A percentile compares a stretch with the other conserved stretches of the same genome.
phyloP scores from a whole-genome alignment of 2,329 filamentous ascomycete genomes.

The Monosporascus sp. region DNA sequence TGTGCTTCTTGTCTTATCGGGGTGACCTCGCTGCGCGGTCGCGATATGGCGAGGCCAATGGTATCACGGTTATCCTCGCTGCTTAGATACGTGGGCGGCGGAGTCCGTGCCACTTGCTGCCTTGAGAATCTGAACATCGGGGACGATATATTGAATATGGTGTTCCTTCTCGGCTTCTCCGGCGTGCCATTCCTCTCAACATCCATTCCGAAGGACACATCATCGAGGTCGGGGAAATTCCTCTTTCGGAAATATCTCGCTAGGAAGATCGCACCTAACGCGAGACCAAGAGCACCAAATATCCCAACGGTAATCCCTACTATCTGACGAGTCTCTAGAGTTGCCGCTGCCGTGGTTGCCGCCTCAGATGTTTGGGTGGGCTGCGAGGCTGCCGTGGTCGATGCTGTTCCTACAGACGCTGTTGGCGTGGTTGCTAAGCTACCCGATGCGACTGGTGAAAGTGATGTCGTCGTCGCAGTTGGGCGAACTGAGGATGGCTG shows the following conservation, averaged over 20 bases:
- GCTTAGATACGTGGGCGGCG: conserved; percentile 7
- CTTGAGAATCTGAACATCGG: conserved; percentile 26
- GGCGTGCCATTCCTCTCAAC: conserved; percentile 30
- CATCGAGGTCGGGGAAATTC: conserved; percentile 29
- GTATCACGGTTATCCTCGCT: conserved; percentile 20
- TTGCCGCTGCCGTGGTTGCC: conserved; percentile 10
- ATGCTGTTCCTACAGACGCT: conserved; percentile 1
- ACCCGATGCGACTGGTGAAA: conserved; percentile 2
- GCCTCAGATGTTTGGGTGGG: conserved; percentile 1
- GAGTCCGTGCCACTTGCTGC: conserved; percentile 19
- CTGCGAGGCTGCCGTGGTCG: conserved; percentile 4
- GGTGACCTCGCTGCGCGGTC: conserved; percentile 22
- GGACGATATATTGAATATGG: conserved; percentile 36
- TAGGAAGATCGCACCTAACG: conserved; percentile 41
- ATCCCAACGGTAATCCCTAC: conserved; percentile 54
- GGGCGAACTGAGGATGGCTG: conserved; percentile 6
- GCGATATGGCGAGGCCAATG: conserved; percentile 42
- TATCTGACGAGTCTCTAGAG: conserved; percentile 41
- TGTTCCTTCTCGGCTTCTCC: conserved; percentile 12
- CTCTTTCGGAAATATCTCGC: conserved; percentile 36
- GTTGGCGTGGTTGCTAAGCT: conserved; percentile 5
- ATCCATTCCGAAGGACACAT: conserved; percentile 31
- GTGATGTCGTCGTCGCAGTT: conserved; percentile 7
- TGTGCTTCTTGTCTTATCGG: conserved; percentile 7
- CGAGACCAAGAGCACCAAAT: conserved; percentile 42